Percentiles rank a stretch among this genome's conserved stretches.
Evolutionary conservation across 2,329 filamentous ascomycete genomes (phyloP).

Genomic region (Pseudovirgaria hyperparasitica): DNA sequence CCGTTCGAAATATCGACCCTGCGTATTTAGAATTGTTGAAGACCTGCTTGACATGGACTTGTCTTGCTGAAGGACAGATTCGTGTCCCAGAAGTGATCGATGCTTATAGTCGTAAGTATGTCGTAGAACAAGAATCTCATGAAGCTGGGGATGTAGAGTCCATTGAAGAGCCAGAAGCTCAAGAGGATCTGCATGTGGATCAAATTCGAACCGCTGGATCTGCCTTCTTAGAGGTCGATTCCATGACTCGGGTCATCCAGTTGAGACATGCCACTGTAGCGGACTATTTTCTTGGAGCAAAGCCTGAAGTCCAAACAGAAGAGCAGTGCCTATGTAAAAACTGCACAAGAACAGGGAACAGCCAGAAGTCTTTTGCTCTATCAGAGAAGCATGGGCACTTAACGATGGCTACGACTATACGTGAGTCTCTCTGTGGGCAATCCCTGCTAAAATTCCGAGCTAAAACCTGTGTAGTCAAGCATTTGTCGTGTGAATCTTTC

Average conservation of each 20-base stretch:
- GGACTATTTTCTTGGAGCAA: slow-evolving; percentile 1
- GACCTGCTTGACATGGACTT: slow-evolving; percentile 3
- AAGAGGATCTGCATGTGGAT: slow-evolving; percentile 1
- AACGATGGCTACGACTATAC: slow-evolving; percentile 2
- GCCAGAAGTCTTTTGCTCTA: not conserved
- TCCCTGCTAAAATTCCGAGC: not conserved
- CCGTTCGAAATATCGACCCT: slow-evolving; percentile 1
- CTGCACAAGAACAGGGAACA: not conserved
- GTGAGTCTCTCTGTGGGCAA: not conserved
- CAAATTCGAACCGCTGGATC: slow-evolving; percentile 2
- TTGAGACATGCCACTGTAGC: slow-evolving; percentile 1
- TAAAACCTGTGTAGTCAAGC: not conserved
- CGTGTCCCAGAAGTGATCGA: slow-evolving; percentile 1
- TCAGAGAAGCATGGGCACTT: slow-evolving; percentile 2
- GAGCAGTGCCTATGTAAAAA: slow-evolving; percentile 1
- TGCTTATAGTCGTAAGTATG: slow-evolving; percentile 2
- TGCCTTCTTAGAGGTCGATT: slow-evolving; percentile 1
- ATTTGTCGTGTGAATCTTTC: slow-evolving; percentile 1
- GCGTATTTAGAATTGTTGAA: slow-evolving; percentile 1
- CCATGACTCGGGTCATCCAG: slow-evolving; percentile 1
- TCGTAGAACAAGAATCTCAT: too few relatives aligned
- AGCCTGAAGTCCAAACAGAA: not conserved
- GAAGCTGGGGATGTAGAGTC: not conserved
- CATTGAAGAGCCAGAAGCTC: not conserved
- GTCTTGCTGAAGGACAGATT: slow-evolving; percentile 1